phyloP scores from a whole-genome alignment of 441 rosid genomes.

The Pelargonium australe region DNA sequence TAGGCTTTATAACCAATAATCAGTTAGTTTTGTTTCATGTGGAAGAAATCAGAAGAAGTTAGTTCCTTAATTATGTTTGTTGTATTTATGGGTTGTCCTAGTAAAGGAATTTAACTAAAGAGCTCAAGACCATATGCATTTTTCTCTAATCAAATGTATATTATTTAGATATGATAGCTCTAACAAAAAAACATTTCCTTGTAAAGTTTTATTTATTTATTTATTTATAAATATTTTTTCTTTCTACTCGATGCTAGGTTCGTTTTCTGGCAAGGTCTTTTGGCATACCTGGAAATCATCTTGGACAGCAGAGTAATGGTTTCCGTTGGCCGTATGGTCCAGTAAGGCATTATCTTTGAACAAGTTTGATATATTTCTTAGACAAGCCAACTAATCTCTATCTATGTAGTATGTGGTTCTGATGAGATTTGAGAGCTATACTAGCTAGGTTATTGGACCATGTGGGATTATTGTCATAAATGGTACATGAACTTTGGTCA shows the following conservation, averaged over 20 bases:
- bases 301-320: constrained; percentile 96
- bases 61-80: neutral
- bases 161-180: constrained; percentile 6
- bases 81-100: neutral
- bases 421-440: neutral
- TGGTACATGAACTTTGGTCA: too few relatives aligned
- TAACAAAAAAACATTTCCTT: neutral
- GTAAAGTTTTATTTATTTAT: neutral
- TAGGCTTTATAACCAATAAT: neutral
- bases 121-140: constrained; percentile 10
- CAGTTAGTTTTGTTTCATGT: constrained; percentile 12
- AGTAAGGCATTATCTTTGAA: constrained; percentile 47
- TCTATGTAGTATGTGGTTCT: neutral
- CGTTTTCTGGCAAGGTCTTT: constrained; percentile 91
- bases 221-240: constrained; percentile 3
- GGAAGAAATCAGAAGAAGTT: constrained; percentile 1
- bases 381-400: neutral
- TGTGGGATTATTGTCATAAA: too few relatives aligned
- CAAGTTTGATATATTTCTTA: constrained; percentile 1
- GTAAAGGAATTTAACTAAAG: neutral
- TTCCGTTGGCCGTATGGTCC: constrained; percentile 98
- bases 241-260: constrained; percentile 42
- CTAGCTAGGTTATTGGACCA: neutral
- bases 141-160: constrained; percentile 5
- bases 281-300: constrained; percentile 86